These are phyloP conservation scores for Mortierella sp. DNA, from an alignment of 371 early-diverging fungal species.

Conservation along the genomic window DNA sequence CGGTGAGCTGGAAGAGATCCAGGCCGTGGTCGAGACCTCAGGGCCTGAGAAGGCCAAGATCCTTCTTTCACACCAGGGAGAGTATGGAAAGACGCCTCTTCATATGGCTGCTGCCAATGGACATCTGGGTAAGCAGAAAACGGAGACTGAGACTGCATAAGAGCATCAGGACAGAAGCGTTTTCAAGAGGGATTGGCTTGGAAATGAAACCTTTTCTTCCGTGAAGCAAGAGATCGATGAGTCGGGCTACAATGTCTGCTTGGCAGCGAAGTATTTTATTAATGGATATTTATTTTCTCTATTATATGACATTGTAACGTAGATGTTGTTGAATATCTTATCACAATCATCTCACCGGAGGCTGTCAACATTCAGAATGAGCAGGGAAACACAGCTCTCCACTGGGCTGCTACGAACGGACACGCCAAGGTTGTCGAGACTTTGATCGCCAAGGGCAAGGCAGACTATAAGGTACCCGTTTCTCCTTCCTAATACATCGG, in stretches of 20 bases:
- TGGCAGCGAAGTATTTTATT: not conserved
- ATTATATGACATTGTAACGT: not conserved
- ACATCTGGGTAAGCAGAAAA: constrained; percentile 74
- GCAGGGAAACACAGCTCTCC: constrained; percentile 85
- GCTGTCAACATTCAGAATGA: constrained; percentile 71
- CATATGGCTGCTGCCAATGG: constrained; percentile 91
- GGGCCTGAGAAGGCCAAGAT: constrained; percentile 42
- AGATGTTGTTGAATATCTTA: constrained; percentile 54
- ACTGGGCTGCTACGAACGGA: constrained; percentile 92
- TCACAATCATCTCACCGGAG: constrained; percentile 37
- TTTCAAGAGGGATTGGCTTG: no score
- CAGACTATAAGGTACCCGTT: constrained; percentile 68
- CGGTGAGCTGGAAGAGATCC: constrained; percentile 81
- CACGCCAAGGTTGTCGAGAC: constrained; percentile 72
- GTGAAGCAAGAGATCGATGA: no score
- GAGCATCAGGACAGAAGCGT: no score
- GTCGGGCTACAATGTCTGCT: no score
- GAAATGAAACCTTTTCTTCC: no score
- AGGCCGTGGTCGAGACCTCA: constrained; percentile 58
- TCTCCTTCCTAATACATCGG: not conserved
- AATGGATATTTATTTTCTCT: not conserved
- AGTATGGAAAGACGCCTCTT: constrained; percentile 78
- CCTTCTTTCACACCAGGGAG: constrained; percentile 56
- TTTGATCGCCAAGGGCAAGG: constrained; percentile 68
- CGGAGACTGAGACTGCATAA: no score